Percentiles rank a stretch among this genome's conserved stretches.
These are phyloP conservation scores for Diplocarpon rosae DNA, from an alignment of 2,329 filamentous ascomycete species.

Conservation along the genomic window DNA sequence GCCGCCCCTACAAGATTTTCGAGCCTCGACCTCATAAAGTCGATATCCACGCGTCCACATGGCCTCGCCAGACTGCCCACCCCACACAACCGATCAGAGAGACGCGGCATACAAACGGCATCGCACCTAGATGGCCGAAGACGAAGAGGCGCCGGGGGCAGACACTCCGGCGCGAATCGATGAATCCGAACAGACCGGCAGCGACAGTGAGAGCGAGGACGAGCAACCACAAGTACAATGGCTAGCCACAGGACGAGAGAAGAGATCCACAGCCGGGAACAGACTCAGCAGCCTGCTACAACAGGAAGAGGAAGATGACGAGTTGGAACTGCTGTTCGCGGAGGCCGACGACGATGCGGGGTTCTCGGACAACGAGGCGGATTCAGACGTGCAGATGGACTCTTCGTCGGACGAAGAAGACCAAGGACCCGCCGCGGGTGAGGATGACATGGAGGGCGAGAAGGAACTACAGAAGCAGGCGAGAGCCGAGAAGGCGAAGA, in stretches of 20 bases:
- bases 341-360: conserved; percentile 59
- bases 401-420: conserved; percentile 79
- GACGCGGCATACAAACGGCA: too few relatives aligned
- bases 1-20: too few relatives aligned
- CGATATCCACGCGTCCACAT: too few relatives aligned
- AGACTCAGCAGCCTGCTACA: conserved; percentile 70
- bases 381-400: conserved; percentile 75
- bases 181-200: not conserved
- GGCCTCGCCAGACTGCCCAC: too few relatives aligned
- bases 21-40: too few relatives aligned
- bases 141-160: not conserved
- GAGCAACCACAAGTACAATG: conserved; percentile 42
- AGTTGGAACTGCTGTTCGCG: conserved; percentile 63
- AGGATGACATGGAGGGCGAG: conserved; percentile 68
- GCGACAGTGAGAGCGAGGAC: conserved; percentile 5
- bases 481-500: conserved; percentile 59
- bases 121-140: conserved; percentile 6
- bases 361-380: conserved; percentile 56
- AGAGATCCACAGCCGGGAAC: conserved; percentile 73
- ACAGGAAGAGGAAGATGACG: conserved; percentile 51
- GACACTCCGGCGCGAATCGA: too few relatives aligned
- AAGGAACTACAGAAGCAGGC: conserved; percentile 72
- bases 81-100: too few relatives aligned
- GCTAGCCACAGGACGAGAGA: conserved; percentile 62
- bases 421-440: conserved; percentile 48